Evolutionary conservation across 768 basidiomycete species (phyloP).

Genomic region (Cystofilobasidium macerans): DNA sequence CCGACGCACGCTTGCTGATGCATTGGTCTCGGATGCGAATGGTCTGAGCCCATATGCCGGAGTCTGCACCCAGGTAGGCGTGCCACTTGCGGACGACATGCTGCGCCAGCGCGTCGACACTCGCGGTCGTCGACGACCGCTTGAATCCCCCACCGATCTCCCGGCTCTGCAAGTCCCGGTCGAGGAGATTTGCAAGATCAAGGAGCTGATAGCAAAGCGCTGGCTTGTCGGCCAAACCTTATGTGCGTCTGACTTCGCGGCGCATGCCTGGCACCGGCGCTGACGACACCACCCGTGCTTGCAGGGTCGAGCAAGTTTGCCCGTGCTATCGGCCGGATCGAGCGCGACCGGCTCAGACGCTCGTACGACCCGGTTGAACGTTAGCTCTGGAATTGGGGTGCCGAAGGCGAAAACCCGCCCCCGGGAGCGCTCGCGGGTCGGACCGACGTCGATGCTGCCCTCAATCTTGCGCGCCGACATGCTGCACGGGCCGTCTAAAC

Average conservation of each 20-base stretch:
- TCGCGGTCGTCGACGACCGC: slow-evolving; percentile 61
- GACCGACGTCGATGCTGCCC: slow-evolving; percentile 54
- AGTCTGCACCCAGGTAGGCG: slow-evolving; percentile 23
- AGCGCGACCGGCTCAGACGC: slow-evolving; percentile 56
- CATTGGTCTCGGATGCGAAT: slow-evolving; percentile 25
- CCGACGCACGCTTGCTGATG: neutral
- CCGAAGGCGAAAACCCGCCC: slow-evolving; percentile 78
- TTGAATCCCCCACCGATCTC: slow-evolving; percentile 63
- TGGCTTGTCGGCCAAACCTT: slow-evolving; percentile 48
- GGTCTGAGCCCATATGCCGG: slow-evolving; percentile 19
- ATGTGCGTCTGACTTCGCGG: slow-evolving; percentile 18
- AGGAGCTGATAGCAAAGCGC: slow-evolving; percentile 59
- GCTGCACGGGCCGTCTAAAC: too few species aligned
- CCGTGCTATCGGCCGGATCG: slow-evolving; percentile 48
- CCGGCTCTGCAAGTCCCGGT: slow-evolving; percentile 54
- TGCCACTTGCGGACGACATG: slow-evolving; percentile 49
- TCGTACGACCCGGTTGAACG: slow-evolving; percentile 52
- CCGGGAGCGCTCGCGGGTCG: slow-evolving; percentile 84
- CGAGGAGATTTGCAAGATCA: slow-evolving; percentile 60
- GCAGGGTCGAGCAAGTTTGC: slow-evolving; percentile 48
- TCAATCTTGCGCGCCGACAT: slow-evolving; percentile 37
- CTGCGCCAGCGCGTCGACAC: slow-evolving; percentile 83
- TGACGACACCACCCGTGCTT: slow-evolving; percentile 12
- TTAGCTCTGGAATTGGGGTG: slow-evolving; percentile 54
- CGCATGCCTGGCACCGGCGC: neutral